Evolutionary conservation across 2,329 filamentous ascomycete genomes (phyloP), one percentile per base, ranked within the genome.

Genomic region (Aspergillus vadensis): DNA sequence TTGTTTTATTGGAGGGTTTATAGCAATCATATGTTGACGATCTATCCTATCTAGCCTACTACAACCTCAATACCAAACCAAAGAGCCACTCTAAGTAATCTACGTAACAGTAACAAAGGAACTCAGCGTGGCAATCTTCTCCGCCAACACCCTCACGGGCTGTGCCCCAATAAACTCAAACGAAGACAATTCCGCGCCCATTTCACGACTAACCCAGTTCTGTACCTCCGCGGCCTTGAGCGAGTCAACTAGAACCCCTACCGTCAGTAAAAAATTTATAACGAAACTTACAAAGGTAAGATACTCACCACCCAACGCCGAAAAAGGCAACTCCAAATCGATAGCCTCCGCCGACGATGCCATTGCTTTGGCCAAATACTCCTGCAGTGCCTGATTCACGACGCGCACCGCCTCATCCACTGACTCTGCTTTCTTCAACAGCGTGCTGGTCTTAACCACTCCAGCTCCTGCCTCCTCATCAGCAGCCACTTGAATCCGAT

Each of bases 131-230:
- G 60, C 63, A 51, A 68, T 68, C 41, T 67, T 67, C 30, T 59
- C 62, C 12, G 63, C 65, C 30, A 68, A 36, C 0, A 64, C 55
- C 49, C 62, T 68, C n/a, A 65, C 58, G 0, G 66, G 62, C 53
- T 65, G 65, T 0, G 66, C 67, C 8, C 66, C 66, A 5, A 68
- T 56, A 56, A 68, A 68, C 15, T 68, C 65, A 41, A 68, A 68
- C 5, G 66, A 65, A n/a, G 65, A 62, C 12, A 68, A 23, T 27
- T 68, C 66, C 2, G 66, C 64, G 2, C 66, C 64, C 39, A 68
- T 32, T 41, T 68, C 65, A 0, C 65, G 65, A 6, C 57, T 61
- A 14, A 68, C 66, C 65, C 66, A 68, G 41, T 66, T 66, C 48
- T 68, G 66, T 3, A 68, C 66, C 6, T 63, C 64, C 5, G 65